Evolutionary conservation across 2,329 filamentous ascomycete genomes (phyloP), one percentile per base, ranked within the genome.

Genomic region (Xylaria arbuscula): DNA sequence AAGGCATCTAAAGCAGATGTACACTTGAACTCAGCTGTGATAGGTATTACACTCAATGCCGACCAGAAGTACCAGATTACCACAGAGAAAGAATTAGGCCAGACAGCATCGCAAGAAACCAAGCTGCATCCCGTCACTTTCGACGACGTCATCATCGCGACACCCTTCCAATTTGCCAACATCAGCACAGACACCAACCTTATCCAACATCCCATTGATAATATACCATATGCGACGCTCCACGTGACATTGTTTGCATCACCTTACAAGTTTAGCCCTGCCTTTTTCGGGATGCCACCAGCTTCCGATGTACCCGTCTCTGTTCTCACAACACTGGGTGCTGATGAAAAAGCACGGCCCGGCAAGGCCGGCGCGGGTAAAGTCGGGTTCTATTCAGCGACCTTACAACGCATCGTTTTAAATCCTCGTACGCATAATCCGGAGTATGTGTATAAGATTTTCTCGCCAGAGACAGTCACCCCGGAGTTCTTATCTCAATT

Each of bases 161-260:
- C 89, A 0, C 96, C 96, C 0, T 90, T 91, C 76, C 95, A 99
- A 75, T 97, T 90, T 78, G 89, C 93, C 64, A 84, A 87, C 66
- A 91, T 98, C 74, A 81, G 83, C 55, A 65, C 62, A 9, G 45
- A 51, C 24, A 45, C 64, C 9, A 45, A 62, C 2, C 81, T 97
- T 28, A 87, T 94, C 17, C 91, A 93, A 62, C 83, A 86, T 38
- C 79, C 82, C 3, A 93, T 97, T 1, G 92, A 96, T 72, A 79
- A 87, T 54, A 90, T 98, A n/a, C 92, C 93, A 0, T 99, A 98
- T 78, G 92, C 93, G 2, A 87, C 88, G 56, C 86, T 98, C 0
- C 91, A 98, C 76, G 95, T 98, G 61, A 98, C 95, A 0, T 87
- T 98, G 0, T 95, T 99, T 75, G 86, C 94, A 0, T 93, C 93